Conservation (phyloP, 2,329 filamentous ascomycete species). For the Penicillium expansum region DNA sequence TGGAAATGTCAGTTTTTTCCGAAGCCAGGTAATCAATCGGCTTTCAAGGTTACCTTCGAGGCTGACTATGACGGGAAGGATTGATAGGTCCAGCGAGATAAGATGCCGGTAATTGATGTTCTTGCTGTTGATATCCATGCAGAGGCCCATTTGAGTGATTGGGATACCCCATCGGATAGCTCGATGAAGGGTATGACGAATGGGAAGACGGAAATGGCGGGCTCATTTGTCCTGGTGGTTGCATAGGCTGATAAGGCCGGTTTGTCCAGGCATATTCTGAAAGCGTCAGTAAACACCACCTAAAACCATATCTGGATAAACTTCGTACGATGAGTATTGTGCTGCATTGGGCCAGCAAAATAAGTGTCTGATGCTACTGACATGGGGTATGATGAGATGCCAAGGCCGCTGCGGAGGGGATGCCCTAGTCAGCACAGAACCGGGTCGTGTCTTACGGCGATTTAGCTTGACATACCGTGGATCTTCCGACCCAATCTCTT, state of each 20-base stretch:
- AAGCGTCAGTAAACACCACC: constrained; percentile 15
- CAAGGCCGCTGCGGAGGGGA: constrained; percentile 15
- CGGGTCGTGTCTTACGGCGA: background rate
- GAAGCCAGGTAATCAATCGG: background rate
- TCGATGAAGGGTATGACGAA: constrained; percentile 21
- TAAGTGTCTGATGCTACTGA: constrained; percentile 24
- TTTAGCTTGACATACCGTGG: constrained; percentile 11
- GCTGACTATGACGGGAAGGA: constrained; percentile 14
- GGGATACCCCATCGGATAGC: constrained; percentile 28
- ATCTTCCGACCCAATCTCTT: constrained; percentile 7
- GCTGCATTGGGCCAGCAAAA: constrained; percentile 30
- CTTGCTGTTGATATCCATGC: constrained; percentile 14
- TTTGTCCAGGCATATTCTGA: constrained; percentile 34
- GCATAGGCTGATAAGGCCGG: constrained; percentile 29
- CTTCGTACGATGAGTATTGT: constrained; percentile 31
- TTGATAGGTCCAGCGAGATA: constrained; percentile 13
- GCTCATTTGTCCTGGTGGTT: constrained; percentile 29
- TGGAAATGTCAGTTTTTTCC: background rate
- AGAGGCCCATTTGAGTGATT: constrained; percentile 22
- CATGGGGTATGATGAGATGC: constrained; percentile 21
- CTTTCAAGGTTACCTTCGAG: constrained; percentile 15
- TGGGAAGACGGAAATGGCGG: constrained; percentile 28
- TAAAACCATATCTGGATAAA: background rate
- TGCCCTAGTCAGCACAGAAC: constrained; percentile 3
- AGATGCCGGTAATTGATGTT: constrained; percentile 9